Evolutionary conservation across 2,329 filamentous ascomycete genomes (phyloP).

Genomic region (Colletotrichum sp.): DNA sequence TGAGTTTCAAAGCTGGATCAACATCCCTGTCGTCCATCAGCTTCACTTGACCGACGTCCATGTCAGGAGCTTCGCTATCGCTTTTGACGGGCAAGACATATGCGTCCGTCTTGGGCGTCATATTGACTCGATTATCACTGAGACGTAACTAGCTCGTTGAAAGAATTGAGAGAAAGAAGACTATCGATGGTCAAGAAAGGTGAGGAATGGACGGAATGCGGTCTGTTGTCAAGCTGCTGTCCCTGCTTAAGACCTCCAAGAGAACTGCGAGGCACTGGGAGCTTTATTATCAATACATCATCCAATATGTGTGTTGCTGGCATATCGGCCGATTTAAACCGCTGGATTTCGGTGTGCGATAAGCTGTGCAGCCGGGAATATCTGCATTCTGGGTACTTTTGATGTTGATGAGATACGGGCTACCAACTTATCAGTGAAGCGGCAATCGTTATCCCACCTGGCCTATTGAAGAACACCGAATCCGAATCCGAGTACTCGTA

Average conservation of each 20-base stretch:
- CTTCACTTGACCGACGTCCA: neutral
- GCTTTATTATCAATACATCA: neutral
- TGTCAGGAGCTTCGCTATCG: neutral
- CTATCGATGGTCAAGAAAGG: neutral
- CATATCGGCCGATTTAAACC: neutral
- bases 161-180: accelerated
- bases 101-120: neutral
- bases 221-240: neutral
- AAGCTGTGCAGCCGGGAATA: neutral
- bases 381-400: neutral
- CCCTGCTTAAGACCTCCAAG: neutral
- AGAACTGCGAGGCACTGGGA: neutral
- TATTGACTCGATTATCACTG: neutral
- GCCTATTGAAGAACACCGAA: neutral
- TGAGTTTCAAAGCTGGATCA: slow-evolving; percentile 12
- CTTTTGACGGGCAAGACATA: neutral
- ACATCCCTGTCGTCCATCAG: neutral
- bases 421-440: neutral
- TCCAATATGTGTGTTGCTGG: neutral
- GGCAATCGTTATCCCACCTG: neutral
- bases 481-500: neutral
- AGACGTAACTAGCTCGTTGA: neutral
- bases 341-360: neutral
- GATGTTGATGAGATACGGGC: neutral
- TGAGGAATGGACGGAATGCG: neutral